Evolutionary conservation across 768 basidiomycete species (phyloP).

Genomic region (Suillus plorans): DNA sequence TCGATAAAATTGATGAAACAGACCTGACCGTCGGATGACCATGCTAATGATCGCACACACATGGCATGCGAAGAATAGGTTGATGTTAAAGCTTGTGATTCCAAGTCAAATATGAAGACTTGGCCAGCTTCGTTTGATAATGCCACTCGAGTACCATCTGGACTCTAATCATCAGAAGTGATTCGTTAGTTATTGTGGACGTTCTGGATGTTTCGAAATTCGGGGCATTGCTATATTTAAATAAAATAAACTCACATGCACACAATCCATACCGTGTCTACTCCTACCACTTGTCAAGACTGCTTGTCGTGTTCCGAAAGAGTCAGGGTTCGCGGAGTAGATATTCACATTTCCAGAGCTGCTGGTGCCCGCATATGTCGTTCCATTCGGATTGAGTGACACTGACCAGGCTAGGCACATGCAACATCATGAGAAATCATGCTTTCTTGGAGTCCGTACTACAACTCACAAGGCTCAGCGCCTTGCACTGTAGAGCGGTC

Average conservation of each 20-base stretch:
- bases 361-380: slow-evolving; percentile 73
- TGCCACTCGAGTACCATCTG: slow-evolving; percentile 81
- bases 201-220: background rate
- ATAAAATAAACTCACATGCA: slow-evolving; percentile 50
- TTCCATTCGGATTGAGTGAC: slow-evolving; percentile 73
- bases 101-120: slow-evolving; percentile 82
- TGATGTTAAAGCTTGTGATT: slow-evolving; percentile 58
- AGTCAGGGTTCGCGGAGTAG: slow-evolving; percentile 64
- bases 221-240: no score
- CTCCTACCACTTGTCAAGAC: slow-evolving; percentile 63
- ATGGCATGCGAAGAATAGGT: slow-evolving; percentile 89
- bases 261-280: slow-evolving; percentile 78
- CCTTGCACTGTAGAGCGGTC: slow-evolving; percentile 50
- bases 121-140: slow-evolving; percentile 86
- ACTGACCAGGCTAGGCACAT: slow-evolving; percentile 70
- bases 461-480: slow-evolving; percentile 66
- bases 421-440: slow-evolving; percentile 7
- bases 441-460: background rate
- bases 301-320: slow-evolving; percentile 64
- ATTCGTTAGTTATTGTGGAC: background rate
- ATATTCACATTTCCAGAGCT: slow-evolving; percentile 70
- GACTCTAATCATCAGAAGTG: slow-evolving; percentile 55
- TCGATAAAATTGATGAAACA: slow-evolving; percentile 22
- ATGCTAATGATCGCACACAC: slow-evolving; percentile 82
- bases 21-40: slow-evolving; percentile 89